A percentile compares a stretch with the other conserved stretches of the same genome.
Conservation (phyloP, 1,284 basidiomycete genomes). For the Leccinum pachyderme region DNA sequence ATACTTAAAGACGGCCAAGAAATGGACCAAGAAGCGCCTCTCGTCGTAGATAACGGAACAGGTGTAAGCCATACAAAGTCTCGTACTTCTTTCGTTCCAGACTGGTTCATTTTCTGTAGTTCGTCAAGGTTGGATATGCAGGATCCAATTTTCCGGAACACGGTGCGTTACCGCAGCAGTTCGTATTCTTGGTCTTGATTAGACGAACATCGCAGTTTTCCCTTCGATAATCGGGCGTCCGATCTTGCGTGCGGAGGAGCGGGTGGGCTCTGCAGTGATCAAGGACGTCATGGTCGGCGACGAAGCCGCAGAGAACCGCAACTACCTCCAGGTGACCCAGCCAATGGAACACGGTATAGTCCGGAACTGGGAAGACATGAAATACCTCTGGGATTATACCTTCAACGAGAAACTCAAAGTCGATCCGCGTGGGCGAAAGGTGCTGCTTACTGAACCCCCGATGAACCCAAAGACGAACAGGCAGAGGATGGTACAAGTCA, state of each 20-base stretch:
- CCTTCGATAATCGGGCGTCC: slow-evolving; percentile 96
- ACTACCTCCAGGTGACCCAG: slow-evolving; percentile 94
- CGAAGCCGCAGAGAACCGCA: slow-evolving; percentile 91
- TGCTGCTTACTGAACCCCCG: slow-evolving; percentile 97
- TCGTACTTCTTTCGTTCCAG: not conserved
- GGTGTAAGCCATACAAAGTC: slow-evolving; percentile 63
- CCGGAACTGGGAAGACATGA: slow-evolving; percentile 99
- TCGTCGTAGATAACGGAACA: slow-evolving; percentile 97
- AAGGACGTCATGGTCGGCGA: slow-evolving; percentile 98
- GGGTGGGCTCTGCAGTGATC: slow-evolving; percentile 79
- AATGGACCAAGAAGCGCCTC: slow-evolving; percentile 70
- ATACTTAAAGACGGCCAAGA: not conserved
- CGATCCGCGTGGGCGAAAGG: slow-evolving; percentile 85
- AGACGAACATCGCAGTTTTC: slow-evolving; percentile 62
- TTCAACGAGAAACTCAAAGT: slow-evolving; percentile 94
- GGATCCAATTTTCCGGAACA: slow-evolving; percentile 99
- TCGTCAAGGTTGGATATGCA: slow-evolving; percentile 98
- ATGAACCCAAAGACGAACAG: slow-evolving; percentile 98
- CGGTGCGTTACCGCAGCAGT: slow-evolving; percentile 49
- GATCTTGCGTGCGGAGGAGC: slow-evolving; percentile 96
- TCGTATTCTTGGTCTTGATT: not conserved
- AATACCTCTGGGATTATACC: slow-evolving; percentile 97
- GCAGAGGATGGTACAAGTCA: slow-evolving; percentile 94
- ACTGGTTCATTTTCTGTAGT: slow-evolving; percentile 47
- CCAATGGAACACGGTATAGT: slow-evolving; percentile 99